Evolutionary conservation across 1,284 basidiomycete genomes (phyloP).

Genomic region (Trametes versicolor): DNA sequence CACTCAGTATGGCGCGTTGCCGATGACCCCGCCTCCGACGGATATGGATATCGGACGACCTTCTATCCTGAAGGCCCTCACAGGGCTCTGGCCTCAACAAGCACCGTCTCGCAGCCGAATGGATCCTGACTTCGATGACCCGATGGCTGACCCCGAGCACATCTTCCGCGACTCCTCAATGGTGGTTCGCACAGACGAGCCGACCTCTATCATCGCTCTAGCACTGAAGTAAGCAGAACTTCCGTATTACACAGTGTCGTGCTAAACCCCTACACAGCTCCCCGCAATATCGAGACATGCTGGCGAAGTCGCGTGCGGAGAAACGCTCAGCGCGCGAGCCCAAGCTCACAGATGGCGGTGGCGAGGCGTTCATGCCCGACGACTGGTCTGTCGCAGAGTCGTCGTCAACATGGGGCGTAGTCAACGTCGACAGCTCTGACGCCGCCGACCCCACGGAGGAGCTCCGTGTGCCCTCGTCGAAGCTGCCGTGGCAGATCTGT

Average conservation of each 20-base stretch:
- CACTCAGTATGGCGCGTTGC: constrained; percentile 45
- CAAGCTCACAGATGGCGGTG: constrained; percentile 71
- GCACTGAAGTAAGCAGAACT: constrained; percentile 77
- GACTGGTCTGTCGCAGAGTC: constrained; percentile 82
- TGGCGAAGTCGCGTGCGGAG: constrained; percentile 78
- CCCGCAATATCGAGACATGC: constrained; percentile 88
- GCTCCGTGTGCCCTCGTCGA: constrained; percentile 78
- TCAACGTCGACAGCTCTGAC: constrained; percentile 77
- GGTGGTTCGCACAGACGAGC: constrained; percentile 97
- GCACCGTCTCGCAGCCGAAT: constrained; percentile 52
- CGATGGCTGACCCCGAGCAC: constrained; percentile 84
- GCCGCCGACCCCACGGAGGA: constrained; percentile 79
- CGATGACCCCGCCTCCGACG: constrained; percentile 62
- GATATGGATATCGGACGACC: constrained; percentile 68
- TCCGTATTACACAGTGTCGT: constrained; percentile 11
- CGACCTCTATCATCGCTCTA: constrained; percentile 97
- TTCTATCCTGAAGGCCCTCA: constrained; percentile 88
- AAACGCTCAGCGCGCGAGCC: constrained; percentile 75
- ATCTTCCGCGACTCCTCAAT: constrained; percentile 96
- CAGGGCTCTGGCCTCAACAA: constrained; percentile 82
- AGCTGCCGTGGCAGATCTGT: constrained; percentile 84
- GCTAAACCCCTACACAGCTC: constrained; percentile 62
- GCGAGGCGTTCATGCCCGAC: constrained; percentile 88
- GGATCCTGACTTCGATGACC: constrained; percentile 69
- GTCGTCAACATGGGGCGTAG: constrained; percentile 87